Evolutionary conservation across 2,329 filamentous ascomycete species (phyloP).

Genomic region (Didymella arachidicola): DNA sequence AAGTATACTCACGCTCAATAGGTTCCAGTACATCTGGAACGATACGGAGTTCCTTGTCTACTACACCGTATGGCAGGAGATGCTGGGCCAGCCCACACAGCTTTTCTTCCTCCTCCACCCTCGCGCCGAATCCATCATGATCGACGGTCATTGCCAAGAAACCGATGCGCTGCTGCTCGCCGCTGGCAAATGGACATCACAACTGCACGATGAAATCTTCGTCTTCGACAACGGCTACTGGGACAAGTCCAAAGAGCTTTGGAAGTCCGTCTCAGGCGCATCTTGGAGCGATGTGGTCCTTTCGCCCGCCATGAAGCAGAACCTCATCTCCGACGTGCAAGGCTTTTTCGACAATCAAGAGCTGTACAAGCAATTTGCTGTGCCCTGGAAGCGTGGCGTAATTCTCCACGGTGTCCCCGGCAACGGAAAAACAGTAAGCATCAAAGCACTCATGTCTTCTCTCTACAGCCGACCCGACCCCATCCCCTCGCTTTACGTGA

Average conservation of each 20-base stretch:
- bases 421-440: slow-evolving; percentile 73
- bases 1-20: slow-evolving; percentile 1
- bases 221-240: slow-evolving; percentile 69
- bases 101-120: slow-evolving; percentile 35
- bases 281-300: slow-evolving; percentile 73
- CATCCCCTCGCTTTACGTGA: slow-evolving; percentile 63
- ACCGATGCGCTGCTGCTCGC: slow-evolving; percentile 62
- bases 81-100: slow-evolving; percentile 32
- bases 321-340: slow-evolving; percentile 67
- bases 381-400: slow-evolving; percentile 59
- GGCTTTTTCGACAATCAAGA: slow-evolving; percentile 59
- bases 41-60: slow-evolving; percentile 40
- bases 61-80: slow-evolving; percentile 39
- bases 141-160: slow-evolving; percentile 33
- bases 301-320: slow-evolving; percentile 67
- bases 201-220: slow-evolving; percentile 69
- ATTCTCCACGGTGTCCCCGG: slow-evolving; percentile 63
- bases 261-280: slow-evolving; percentile 52
- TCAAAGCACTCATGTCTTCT: slow-evolving; percentile 72
- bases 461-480: slow-evolving; percentile 60
- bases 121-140: slow-evolving; percentile 18
- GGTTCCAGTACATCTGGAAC: slow-evolving; percentile 43
- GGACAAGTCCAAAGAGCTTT: slow-evolving; percentile 68
- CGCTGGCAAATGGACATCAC: slow-evolving; percentile 62
- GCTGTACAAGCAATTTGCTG: slow-evolving; percentile 54